Conservation (phyloP, 163 green algal species). For the Prototheca stagnorum region DNA sequence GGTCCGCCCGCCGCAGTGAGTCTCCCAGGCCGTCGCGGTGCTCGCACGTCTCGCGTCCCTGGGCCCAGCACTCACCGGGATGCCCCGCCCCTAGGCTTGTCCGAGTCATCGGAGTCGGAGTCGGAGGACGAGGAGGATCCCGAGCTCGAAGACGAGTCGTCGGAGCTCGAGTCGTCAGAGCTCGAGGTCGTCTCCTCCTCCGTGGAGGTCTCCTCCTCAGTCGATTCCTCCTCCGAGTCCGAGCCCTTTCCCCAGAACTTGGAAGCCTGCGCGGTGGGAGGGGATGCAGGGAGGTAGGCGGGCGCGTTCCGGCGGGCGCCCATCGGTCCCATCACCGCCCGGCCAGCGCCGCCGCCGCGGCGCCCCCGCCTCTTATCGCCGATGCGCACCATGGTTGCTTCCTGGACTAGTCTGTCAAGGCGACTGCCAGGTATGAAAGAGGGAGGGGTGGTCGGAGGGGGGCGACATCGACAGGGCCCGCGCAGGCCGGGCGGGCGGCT, state of each 20-base stretch:
- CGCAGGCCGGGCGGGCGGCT: too few species aligned
- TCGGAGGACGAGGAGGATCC: constrained; percentile 19
- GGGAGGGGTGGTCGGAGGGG: too few species aligned
- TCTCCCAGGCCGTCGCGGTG: too few species aligned
- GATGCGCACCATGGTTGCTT: not conserved
- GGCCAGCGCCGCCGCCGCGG: not conserved
- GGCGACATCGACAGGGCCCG: too few species aligned
- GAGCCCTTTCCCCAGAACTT: constrained; percentile 58
- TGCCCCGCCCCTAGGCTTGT: constrained; percentile 6
- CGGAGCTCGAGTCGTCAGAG: too few species aligned
- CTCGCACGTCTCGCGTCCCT: too few species aligned
- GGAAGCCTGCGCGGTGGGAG: constrained; percentile 16
- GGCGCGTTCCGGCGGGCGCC: too few species aligned
- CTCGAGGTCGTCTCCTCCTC: not conserved
- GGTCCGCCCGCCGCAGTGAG: too few species aligned
- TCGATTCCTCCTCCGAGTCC: constrained; percentile 43
- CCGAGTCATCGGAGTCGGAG: constrained; percentile 29
- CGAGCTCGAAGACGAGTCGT: constrained; percentile 1
- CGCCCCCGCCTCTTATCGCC: not conserved
- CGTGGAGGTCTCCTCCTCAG: constrained; percentile 21
- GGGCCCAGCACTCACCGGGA: not conserved
- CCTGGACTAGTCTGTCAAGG: not conserved
- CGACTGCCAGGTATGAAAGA: too few species aligned
- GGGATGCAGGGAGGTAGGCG: not conserved
- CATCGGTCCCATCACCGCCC: not conserved